A percentile compares a stretch with the other conserved stretches of the same genome.
Conservation (phyloP, 129 eudicot genomes). For the Saussurea involucrata region DNA sequence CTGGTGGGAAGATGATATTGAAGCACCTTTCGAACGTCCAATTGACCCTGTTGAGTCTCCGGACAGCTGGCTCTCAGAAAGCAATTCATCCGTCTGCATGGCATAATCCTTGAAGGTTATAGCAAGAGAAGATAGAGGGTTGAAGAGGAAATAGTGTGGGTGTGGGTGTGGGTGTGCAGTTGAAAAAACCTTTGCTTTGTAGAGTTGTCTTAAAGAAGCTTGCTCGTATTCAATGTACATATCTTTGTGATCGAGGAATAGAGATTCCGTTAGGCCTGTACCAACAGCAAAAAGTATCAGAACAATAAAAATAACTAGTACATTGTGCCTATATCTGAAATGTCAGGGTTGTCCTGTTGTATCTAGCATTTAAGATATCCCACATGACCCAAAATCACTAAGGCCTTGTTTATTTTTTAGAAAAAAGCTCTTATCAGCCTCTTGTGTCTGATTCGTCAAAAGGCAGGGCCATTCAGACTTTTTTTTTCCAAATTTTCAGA, state of each 20-base stretch:
- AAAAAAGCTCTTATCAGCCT: too few species aligned
- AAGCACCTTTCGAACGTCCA: constrained; percentile 94
- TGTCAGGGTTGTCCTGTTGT: not conserved
- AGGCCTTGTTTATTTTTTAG: not conserved
- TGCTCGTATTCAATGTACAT: constrained; percentile 90
- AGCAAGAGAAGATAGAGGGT: not conserved
- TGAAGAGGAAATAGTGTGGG: not conserved
- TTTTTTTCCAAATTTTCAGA: too few species aligned
- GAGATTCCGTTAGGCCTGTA: constrained; percentile 89
- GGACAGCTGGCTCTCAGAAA: constrained; percentile 77
- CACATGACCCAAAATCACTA: not conserved
- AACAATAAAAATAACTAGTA: constrained; percentile 5
- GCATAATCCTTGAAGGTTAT: constrained; percentile 22
- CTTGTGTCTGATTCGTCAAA: too few species aligned
- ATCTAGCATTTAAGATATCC: not conserved
- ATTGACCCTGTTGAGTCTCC: constrained; percentile 79
- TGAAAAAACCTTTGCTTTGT: constrained; percentile 75
- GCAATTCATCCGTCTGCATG: constrained; percentile 81
- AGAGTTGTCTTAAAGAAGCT: constrained; percentile 85
- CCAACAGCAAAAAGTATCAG: constrained; percentile 19
- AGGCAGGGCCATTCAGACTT: too few species aligned
- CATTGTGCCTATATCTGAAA: not conserved
- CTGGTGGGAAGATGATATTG: constrained; percentile 74
- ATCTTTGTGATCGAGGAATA: constrained; percentile 86
- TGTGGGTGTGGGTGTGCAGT: not conserved